These are phyloP conservation scores for Talaromyces wortmannii DNA, from an alignment of 495 filamentous ascomycete species.

Conservation along the genomic window DNA sequence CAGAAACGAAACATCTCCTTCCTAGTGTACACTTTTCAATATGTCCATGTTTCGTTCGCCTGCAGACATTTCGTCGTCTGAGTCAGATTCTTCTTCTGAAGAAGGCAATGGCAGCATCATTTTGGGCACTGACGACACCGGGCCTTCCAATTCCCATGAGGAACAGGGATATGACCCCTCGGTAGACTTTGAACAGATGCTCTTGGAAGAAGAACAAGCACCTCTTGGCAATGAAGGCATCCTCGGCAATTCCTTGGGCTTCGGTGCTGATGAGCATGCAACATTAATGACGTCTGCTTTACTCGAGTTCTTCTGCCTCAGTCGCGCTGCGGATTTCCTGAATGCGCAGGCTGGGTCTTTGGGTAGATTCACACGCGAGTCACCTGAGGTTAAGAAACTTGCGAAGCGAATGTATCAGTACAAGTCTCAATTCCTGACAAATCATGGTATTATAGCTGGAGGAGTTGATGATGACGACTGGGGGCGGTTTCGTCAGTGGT, in stretches of 20 bases:
- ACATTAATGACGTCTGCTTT: slow-evolving; percentile 38
- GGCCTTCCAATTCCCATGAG: slow-evolving; percentile 6
- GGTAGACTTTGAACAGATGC: slow-evolving; percentile 3
- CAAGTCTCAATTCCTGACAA: slow-evolving; percentile 33
- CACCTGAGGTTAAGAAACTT: slow-evolving; percentile 33
- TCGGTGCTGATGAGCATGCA: slow-evolving; percentile 27
- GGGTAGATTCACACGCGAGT: slow-evolving; percentile 30
- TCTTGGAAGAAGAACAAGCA: background rate
- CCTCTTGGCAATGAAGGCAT: background rate
- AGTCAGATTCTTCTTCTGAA: slow-evolving; percentile 22
- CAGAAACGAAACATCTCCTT: background rate
- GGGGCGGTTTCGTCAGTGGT: slow-evolving; percentile 28
- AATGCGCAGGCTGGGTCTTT: slow-evolving; percentile 29
- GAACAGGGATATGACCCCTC: slow-evolving; percentile 8
- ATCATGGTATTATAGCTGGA: slow-evolving; percentile 31
- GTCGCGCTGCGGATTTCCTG: slow-evolving; percentile 36
- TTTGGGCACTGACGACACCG: background rate
- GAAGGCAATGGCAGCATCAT: slow-evolving; percentile 8
- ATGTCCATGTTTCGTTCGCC: slow-evolving; percentile 42
- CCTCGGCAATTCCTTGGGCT: slow-evolving; percentile 17
- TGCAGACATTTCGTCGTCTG: slow-evolving; percentile 33
- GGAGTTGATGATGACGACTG: slow-evolving; percentile 31
- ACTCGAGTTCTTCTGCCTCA: slow-evolving; percentile 39
- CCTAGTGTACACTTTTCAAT: slow-evolving; percentile 6
- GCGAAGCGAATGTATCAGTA: slow-evolving; percentile 34